Conservation (phyloP, 768 basidiomycete genomes). For the Kwoniella pini region DNA sequence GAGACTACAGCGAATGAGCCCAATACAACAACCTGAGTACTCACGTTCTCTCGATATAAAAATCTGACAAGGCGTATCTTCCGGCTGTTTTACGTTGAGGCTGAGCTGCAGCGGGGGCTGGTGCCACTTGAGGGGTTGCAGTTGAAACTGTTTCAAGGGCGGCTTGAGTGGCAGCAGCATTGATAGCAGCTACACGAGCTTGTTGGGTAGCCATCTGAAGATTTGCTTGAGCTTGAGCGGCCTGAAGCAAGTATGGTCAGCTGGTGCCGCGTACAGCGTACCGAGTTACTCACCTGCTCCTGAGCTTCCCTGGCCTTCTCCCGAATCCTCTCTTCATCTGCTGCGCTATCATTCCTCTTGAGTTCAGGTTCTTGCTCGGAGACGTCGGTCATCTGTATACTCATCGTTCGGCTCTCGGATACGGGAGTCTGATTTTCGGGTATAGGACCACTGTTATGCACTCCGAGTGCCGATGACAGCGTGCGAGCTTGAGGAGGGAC, state of each 20-base stretch:
- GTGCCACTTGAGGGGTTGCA: conserved; percentile 19
- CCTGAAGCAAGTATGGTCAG: conserved; percentile 28
- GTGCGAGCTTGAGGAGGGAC: conserved; percentile 29
- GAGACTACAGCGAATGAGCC: conserved; percentile 43
- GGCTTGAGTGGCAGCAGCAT: conserved; percentile 52
- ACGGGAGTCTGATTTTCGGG: conserved; percentile 11
- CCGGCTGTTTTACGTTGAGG: conserved; percentile 52
- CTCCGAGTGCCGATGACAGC: conserved; percentile 33
- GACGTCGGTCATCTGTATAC: conserved; percentile 50
- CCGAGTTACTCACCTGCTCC: conserved; percentile 45
- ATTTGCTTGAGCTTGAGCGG: conserved; percentile 49
- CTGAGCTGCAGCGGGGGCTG: conserved; percentile 23
- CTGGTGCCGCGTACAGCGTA: background rate
- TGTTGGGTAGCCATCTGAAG: conserved; percentile 53
- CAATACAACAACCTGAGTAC: conserved; percentile 21
- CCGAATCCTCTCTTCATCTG: conserved; percentile 48
- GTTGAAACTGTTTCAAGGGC: conserved; percentile 41
- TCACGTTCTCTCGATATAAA: conserved; percentile 54
- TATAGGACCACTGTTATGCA: conserved; percentile 10
- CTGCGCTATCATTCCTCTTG: conserved; percentile 22
- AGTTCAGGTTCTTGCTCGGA: conserved; percentile 21
- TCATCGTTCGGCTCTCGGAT: conserved; percentile 31
- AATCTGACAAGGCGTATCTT: conserved; percentile 52
- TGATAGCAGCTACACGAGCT: conserved; percentile 52
- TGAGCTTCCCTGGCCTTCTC: conserved; percentile 54